These are phyloP conservation scores for Cunninghamia lanceolata DNA, from an alignment of 75 land plant species.

Conservation along the genomic window DNA sequence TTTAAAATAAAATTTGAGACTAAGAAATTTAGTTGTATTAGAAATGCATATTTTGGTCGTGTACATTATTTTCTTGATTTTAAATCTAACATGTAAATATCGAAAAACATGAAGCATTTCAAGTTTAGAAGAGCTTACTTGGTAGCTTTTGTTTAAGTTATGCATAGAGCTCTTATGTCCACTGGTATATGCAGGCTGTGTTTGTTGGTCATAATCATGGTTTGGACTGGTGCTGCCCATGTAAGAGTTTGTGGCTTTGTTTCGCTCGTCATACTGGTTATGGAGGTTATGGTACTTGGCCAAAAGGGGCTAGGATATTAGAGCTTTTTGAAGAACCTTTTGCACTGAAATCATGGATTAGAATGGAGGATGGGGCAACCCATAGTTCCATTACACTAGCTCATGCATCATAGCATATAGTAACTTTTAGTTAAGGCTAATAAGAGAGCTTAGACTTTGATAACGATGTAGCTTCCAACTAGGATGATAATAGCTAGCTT, in stretches of 20 bases:
- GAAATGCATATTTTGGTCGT: neutral
- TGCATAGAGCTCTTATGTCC: neutral
- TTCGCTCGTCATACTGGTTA: constrained; percentile 95
- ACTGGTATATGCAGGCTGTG: constrained; percentile 41
- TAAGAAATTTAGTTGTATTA: neutral
- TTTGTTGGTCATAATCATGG: constrained; percentile 98
- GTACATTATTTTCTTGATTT: neutral
- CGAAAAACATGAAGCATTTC: neutral
- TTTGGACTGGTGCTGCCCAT: constrained; percentile 97
- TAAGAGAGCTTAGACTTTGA: too few species aligned
- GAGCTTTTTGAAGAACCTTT: constrained; percentile 61
- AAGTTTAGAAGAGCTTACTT: neutral
- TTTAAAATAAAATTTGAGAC: neutral
- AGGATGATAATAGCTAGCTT: neutral
- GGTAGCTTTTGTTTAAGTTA: neutral
- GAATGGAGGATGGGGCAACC: constrained; percentile 61
- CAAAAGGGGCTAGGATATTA: constrained; percentile 78
- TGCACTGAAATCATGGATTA: constrained; percentile 67
- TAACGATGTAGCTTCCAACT: neutral
- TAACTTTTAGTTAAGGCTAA: too few species aligned
- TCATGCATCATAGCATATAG: neutral
- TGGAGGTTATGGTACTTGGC: constrained; percentile 96
- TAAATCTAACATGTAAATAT: neutral
- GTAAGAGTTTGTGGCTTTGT: constrained; percentile 72
- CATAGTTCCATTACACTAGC: constrained; percentile 46